Evolutionary conservation across 1,284 basidiomycete species (phyloP), one percentile per base, ranked within the genome.

Genomic region (Ustilago bromivora): DNA sequence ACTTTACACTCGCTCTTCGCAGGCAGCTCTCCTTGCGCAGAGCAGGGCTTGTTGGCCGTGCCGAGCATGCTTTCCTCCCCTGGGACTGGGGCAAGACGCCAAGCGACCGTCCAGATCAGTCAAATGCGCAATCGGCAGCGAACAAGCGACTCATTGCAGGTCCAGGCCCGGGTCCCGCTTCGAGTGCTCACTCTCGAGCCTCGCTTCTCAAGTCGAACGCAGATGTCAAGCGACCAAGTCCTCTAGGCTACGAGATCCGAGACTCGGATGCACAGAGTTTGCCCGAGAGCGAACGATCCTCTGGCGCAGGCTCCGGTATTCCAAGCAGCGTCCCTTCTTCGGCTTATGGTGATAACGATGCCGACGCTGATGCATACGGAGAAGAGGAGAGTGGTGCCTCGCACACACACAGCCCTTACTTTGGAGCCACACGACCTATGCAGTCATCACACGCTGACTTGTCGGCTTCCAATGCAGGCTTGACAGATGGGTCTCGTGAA

Each of bases 161-260:
- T 3, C 79, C 79, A 2, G 79, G 79, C 3, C 79, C 79, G 2
- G 78, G 79, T 13, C 79, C 79, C 1, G 74, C 76, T 4, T 79
- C 76, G 31, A 70, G 61, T 32, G 53, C 77, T 4, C 79, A 81
- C 41, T 76, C 73, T 19, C 64, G 79, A 15, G 68, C 79, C 0
- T 79, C 77, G 10, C 57, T 81, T 15, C 40, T 46, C 46, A 55
- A 31, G 43, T 49, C 40, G 12, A 38, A 62, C 9, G 40, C 35
- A 28, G 34, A 65, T n/a, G 54, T 35, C 28, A 67, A 62, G 38
- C 65, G 62, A 13, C 57, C 67, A 1, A 64, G 64, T 31, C 63
- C 62, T 15, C 31, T 61, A 23, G 58, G 51, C 6, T 76, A 71
- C 70, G 73, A 79, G 55, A 70, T 70, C 43, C 63, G 73, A 19